Base-by-base conservation (phyloP, 306 rosid genomes). In the Quercus parvula region DNA sequence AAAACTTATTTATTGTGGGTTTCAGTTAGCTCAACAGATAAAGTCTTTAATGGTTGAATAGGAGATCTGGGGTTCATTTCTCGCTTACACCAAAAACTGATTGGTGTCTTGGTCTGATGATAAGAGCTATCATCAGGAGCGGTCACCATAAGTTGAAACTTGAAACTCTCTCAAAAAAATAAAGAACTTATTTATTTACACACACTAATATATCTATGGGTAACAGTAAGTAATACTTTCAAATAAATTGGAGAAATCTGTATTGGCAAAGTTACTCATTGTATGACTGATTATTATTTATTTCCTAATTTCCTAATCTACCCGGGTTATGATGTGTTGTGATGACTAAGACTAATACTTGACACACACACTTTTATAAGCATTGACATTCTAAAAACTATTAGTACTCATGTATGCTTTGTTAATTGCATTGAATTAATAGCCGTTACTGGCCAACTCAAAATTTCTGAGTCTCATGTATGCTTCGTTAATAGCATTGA, bases 61-160 rank as follows among this genome's bases (percentile, higher is more conserved):
- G 1, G 8, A 35, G 8, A 35, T 35, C 8, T 35, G 0, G 7
- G 41, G 41, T 35, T 35, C 2, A 35, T 35, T 35, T 2, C 8
- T 0, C 8, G 41, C 0, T 35, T 35, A 35, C 0, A 5, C 8
- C 41, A 35, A 35, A 33, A 5, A 35, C 8, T 35, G 0, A 35
- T 35, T 5, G 8, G 41, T 35, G 41, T 35, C 8, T 35, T 35
- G 0, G 0, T 35, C 41, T 35, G 2, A 35, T 35, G 8, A 5
- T 35, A 35, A 35, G 0, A 35, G 41, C 0, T 35, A 35, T 35
- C 2, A 35, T 35, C 0, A 35, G 0, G 41, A 35, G 0, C 0
- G 7, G 41, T 5, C 41, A 2, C 8, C 8, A 35, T 35, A 5
- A 35, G 8, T 35, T 35, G 2, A 35, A 35, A 35, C 8, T 35